These are phyloP conservation scores for Chrysoporthe austroafricana DNA, from an alignment of 2,329 filamentous ascomycete genomes.

Conservation along the genomic window DNA sequence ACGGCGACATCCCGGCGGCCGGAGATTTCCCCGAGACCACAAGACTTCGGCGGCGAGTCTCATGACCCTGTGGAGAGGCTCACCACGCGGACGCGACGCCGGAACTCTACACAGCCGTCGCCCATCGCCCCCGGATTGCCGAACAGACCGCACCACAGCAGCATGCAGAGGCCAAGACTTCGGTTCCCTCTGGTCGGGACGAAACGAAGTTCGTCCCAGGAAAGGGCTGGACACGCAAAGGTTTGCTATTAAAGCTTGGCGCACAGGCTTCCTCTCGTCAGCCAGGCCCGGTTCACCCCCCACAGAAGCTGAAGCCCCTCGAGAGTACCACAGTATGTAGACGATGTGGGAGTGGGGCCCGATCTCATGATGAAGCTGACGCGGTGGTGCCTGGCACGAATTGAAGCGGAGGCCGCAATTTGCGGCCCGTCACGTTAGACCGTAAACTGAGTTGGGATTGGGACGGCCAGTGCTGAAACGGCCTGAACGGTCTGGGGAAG, in stretches of 20 bases:
- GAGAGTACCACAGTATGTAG: background rate
- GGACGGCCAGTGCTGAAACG: slow-evolving; percentile 23
- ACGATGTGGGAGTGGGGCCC: too few relatives aligned
- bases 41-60: too few relatives aligned
- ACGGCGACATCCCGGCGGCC: too few relatives aligned
- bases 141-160: background rate
- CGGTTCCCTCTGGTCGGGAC: slow-evolving; percentile 15
- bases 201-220: slow-evolving; percentile 19
- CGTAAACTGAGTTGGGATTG: slow-evolving; percentile 1
- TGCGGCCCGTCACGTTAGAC: background rate
- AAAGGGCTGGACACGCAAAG: background rate
- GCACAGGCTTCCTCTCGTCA: background rate
- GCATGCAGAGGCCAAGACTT: slow-evolving; percentile 6
- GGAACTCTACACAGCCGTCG: background rate
- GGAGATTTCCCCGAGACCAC: too few relatives aligned
- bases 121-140: background rate
- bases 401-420: background rate
- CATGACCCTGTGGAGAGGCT: background rate
- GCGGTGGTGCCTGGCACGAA: background rate
- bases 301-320: background rate
- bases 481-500: slow-evolving; percentile 9
- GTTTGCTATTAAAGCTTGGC: background rate
- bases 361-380: background rate
- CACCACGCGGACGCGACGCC: background rate
- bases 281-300: background rate